These are phyloP conservation scores for Boletales sp. DNA, from an alignment of 768 basidiomycete genomes.

Conservation along the genomic window DNA sequence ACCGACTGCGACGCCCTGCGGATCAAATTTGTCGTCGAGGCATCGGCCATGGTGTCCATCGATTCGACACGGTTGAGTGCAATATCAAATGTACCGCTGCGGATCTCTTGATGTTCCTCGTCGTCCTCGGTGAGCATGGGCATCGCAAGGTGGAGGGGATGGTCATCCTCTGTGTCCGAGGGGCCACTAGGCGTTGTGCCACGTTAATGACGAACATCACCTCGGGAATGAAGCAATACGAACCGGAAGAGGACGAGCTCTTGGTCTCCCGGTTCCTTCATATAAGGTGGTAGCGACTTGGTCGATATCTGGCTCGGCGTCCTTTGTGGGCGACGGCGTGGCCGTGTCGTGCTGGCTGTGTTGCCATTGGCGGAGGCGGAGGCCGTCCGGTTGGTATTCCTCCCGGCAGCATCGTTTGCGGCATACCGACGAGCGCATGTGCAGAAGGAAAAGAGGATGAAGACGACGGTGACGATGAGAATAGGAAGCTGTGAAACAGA, in stretches of 20 bases:
- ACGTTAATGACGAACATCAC: neutral
- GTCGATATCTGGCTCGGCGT: conserved; percentile 83
- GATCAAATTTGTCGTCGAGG: conserved; percentile 23
- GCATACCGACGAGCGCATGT: conserved; percentile 21
- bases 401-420: neutral
- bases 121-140: conserved; percentile 21
- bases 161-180: conserved; percentile 22
- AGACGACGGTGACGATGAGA: conserved; percentile 20
- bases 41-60: conserved; percentile 19
- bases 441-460: conserved; percentile 18
- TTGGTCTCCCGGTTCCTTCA: conserved; percentile 80
- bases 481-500: conserved; percentile 22
- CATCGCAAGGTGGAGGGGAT: conserved; percentile 7
- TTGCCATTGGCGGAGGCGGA: conserved; percentile 11
- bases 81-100: conserved; percentile 11
- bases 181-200: conserved; percentile 19
- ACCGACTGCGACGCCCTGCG: conserved; percentile 3
- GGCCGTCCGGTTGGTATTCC: neutral
- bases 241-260: conserved; percentile 69
- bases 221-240: conserved; percentile 8
- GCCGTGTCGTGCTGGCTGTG: neutral
- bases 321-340: conserved; percentile 39
- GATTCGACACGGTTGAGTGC: conserved; percentile 22
- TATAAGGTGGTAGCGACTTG: conserved; percentile 71
- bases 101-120: conserved; percentile 16